Evolutionary conservation across 441 rosid genomes (phyloP).

Genomic region (Kokia cookei): DNA sequence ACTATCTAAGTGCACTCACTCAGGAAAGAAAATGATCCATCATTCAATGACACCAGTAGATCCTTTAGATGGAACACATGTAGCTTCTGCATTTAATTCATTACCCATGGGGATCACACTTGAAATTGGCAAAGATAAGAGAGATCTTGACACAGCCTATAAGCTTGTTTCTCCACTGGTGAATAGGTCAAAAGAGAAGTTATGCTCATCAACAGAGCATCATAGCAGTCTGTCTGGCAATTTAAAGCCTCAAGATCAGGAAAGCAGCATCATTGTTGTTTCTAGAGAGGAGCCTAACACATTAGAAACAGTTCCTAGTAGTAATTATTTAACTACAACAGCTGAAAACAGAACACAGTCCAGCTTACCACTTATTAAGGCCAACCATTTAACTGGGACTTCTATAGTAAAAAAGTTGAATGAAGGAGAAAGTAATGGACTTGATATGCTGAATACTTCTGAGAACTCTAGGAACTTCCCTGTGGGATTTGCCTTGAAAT

Average conservation of each 20-base stretch:
- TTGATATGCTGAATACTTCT: constrained; percentile 13
- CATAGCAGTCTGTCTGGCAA: constrained; percentile 14
- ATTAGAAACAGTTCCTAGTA: constrained; percentile 9
- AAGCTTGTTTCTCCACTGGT: constrained; percentile 27
- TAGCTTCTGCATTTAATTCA: constrained; percentile 18
- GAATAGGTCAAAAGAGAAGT: constrained; percentile 28
- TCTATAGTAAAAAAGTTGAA: constrained; percentile 15
- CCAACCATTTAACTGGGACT: constrained; percentile 2
- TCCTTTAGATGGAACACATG: background rate
- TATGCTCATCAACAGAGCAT: constrained; percentile 20
- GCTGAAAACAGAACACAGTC: constrained; percentile 14
- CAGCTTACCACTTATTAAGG: constrained; percentile 10
- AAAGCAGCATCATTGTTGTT: constrained; percentile 7
- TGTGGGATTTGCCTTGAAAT: constrained; percentile 12
- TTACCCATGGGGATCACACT: constrained; percentile 9
- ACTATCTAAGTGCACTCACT: constrained; percentile 13
- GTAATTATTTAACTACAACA: constrained; percentile 14
- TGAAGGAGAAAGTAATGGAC: constrained; percentile 11
- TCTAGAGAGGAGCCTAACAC: constrained; percentile 22
- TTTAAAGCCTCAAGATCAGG: constrained; percentile 28
- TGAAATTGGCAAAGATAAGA: constrained; percentile 18
- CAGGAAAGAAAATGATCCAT: constrained; percentile 22
- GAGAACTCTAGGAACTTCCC: constrained; percentile 12
- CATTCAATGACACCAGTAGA: constrained; percentile 15
- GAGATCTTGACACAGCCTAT: constrained; percentile 17